Evolutionary conservation across 257 asterid genomes (phyloP), one percentile per base, ranked within the genome.

Genomic region (Scutellaria barbata): DNA sequence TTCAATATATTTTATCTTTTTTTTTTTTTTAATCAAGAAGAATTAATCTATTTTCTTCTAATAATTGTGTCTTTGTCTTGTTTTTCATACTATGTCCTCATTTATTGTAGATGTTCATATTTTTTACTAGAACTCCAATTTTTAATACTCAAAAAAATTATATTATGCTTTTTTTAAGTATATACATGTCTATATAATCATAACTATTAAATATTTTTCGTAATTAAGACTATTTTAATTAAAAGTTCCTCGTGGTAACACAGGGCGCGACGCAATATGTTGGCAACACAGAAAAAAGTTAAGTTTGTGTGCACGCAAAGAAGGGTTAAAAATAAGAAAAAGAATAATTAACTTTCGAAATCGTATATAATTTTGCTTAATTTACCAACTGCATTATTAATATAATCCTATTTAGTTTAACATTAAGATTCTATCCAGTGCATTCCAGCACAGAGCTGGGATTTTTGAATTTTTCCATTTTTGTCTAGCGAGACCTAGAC

Each of bases 261-360:
- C 13, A 22, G 25, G 25, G 25, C 25, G 25, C 25, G 43, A 73
- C 17, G 10, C 25, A 35, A 48, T 59, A 40, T 42, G 25, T 20
- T 59, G 56, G 46, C 35, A 68, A 37, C 43, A 69, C 42, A 11
- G 12, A 64, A 39, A 46, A 41, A 8, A 7, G 16, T 46, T 37
- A 20, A 20, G 61, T 57, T 71, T 56, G 58, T 57, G 77, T 72
- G 54, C 71, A 77, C 81, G 81, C 74, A 66, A 50, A 41, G 18
- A 33, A 8, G 66, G 55, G 10, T 72, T 50, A 65, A 40, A 33
- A 64, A 11, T 17, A 58, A 58, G 66, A 3, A 66, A 69, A 71
- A 58, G 22, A 68, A 66, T 59, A 57, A 77, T 56, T 72, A 39
- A 65, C 69, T 71, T 77, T 48, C 63, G 48, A 33, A 37, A 39